phyloP scores from a whole-genome alignment of 768 basidiomycete genomes.

The Calocybe gangraenosa region DNA sequence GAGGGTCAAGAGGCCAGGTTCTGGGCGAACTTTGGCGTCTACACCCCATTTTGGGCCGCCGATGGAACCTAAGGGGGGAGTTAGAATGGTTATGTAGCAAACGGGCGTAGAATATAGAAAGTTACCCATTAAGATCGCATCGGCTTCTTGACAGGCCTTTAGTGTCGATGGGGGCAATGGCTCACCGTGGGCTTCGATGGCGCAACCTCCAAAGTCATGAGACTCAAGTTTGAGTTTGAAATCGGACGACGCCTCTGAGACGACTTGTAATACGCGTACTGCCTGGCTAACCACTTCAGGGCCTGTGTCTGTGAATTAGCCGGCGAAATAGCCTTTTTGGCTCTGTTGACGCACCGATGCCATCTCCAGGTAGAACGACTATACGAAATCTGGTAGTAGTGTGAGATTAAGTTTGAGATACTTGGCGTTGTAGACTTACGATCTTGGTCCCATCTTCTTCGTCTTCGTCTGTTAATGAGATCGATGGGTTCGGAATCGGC shows the following conservation, averaged over 20 bases:
- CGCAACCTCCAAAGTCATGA: constrained; percentile 86
- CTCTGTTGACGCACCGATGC: constrained; percentile 69
- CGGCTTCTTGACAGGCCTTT: constrained; percentile 86
- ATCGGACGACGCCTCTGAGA: constrained; percentile 58
- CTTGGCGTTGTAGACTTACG: constrained; percentile 28
- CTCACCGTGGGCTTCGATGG: constrained; percentile 85
- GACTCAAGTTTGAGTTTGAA: constrained; percentile 71
- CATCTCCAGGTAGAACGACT: constrained; percentile 91
- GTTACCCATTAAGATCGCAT: constrained; percentile 94
- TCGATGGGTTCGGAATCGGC: constrained; percentile 15
- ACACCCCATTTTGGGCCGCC: constrained; percentile 99
- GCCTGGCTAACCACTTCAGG: constrained; percentile 91
- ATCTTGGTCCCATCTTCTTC: constrained; percentile 36
- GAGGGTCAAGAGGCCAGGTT: constrained; percentile 82
- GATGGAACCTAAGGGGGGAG: constrained; percentile 78
- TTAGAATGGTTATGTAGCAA: constrained; percentile 1
- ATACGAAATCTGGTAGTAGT: constrained; percentile 66
- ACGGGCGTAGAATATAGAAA: too few relatives aligned
- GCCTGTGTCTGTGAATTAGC: constrained; percentile 36
- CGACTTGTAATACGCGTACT: constrained; percentile 69
- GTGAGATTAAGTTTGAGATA: not conserved
- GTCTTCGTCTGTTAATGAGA: constrained; percentile 6
- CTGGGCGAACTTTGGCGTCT: constrained; percentile 82
- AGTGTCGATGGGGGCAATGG: constrained; percentile 83
- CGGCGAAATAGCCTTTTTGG: not conserved